phyloP scores from a whole-genome alignment of 495 filamentous ascomycete genomes.

The Cudoniella acicularis region DNA sequence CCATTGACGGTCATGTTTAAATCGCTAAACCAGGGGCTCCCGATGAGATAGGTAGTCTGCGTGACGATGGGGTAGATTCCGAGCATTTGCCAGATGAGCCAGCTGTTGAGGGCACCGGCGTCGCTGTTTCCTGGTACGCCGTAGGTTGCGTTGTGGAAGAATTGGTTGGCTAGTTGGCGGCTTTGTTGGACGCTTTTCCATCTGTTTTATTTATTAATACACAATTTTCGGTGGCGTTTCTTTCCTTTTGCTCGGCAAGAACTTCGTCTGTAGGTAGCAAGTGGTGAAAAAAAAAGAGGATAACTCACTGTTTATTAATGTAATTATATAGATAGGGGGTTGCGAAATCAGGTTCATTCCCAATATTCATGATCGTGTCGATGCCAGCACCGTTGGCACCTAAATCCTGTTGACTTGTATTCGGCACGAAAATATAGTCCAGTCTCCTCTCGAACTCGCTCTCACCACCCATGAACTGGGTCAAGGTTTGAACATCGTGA shows the following conservation, averaged over 20 bases:
- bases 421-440: slow-evolving; percentile 50
- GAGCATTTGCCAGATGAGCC: slow-evolving; percentile 58
- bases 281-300: no score
- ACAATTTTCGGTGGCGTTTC: no score
- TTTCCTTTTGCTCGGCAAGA: no score
- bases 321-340: slow-evolving; percentile 70
- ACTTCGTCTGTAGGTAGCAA: no score
- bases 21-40: slow-evolving; percentile 51
- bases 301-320: neutral
- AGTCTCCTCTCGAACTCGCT: slow-evolving; percentile 54
- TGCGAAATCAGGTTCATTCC: slow-evolving; percentile 68
- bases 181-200: slow-evolving; percentile 28
- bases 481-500: slow-evolving; percentile 61
- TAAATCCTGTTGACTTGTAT: neutral
- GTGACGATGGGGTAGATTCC: slow-evolving; percentile 55
- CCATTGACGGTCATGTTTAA: slow-evolving; percentile 46
- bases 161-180: slow-evolving; percentile 35
- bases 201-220: no score
- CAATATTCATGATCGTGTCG: slow-evolving; percentile 59
- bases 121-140: slow-evolving; percentile 58
- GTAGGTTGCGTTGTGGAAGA: slow-evolving; percentile 32
- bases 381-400: slow-evolving; percentile 29
- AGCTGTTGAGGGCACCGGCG: slow-evolving; percentile 58
- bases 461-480: slow-evolving; percentile 57
- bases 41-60: slow-evolving; percentile 53